Conservation (phyloP, 495 filamentous ascomycete genomes). For the Aspergillus nidulans region DNA sequence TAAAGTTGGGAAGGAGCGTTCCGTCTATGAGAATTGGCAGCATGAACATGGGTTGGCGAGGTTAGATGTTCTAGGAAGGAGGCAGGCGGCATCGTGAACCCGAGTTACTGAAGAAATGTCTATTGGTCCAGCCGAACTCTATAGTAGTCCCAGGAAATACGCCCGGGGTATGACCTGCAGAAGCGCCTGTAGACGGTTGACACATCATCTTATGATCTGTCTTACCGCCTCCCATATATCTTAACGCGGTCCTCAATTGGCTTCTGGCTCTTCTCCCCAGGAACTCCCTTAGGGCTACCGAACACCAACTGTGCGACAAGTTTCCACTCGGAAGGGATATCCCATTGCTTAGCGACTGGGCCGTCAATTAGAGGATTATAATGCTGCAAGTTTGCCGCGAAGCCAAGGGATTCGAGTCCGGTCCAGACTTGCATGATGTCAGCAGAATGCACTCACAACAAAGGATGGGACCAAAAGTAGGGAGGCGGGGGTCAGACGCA, state of each 20-base stretch:
- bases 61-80: neutral
- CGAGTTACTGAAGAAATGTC: neutral
- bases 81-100: neutral
- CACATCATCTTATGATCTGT: neutral
- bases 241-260: conserved; percentile 38
- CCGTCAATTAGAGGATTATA: conserved; percentile 50
- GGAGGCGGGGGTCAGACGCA: conserved; percentile 19
- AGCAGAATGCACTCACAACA: neutral
- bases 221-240: conserved; percentile 25
- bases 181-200: conserved; percentile 1
- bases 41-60: neutral
- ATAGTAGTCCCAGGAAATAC: neutral
- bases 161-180: neutral
- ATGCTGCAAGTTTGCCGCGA: conserved; percentile 55
- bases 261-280: conserved; percentile 34
- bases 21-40: neutral
- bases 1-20: neutral
- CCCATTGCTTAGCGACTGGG: conserved; percentile 38
- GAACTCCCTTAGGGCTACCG: conserved; percentile 35
- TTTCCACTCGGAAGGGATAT: conserved; percentile 44
- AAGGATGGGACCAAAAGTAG: neutral
- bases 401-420: conserved; percentile 46
- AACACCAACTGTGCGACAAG: conserved; percentile 51
- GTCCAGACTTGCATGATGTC: conserved; percentile 41
- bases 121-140: neutral